These are phyloP conservation scores for Ustilago vetiveriae DNA, from an alignment of 1,284 basidiomycete genomes.

Conservation along the genomic window DNA sequence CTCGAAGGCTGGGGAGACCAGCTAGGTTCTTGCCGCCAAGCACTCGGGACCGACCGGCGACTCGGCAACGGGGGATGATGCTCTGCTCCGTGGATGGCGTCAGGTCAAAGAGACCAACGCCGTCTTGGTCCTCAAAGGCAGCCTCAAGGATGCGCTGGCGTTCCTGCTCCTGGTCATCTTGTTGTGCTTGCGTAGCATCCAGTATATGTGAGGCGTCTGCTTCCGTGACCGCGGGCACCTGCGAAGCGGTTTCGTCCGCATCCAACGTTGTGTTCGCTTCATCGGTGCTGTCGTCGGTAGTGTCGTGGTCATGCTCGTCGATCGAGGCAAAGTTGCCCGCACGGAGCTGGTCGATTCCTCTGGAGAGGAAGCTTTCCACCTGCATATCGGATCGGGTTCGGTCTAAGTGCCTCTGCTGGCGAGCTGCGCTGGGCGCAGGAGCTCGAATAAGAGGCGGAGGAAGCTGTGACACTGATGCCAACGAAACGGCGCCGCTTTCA, in stretches of 20 bases:
- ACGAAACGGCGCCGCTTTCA: not conserved
- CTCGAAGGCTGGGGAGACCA: slow-evolving; percentile 41
- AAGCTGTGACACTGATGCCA: slow-evolving; percentile 11
- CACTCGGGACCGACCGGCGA: slow-evolving; percentile 35
- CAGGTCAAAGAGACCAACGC: slow-evolving; percentile 21
- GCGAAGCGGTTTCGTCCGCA: slow-evolving; percentile 10
- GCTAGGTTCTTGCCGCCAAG: slow-evolving; percentile 32
- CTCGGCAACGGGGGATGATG: slow-evolving; percentile 10
- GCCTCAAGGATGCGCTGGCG: slow-evolving; percentile 48
- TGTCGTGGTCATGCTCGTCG: slow-evolving; percentile 11
- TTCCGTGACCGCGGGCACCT: not conserved
- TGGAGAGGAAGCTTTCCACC: slow-evolving; percentile 44
- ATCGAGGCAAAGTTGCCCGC: slow-evolving; percentile 24
- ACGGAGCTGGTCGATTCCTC: slow-evolving; percentile 36
- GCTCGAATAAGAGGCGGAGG: slow-evolving; percentile 40
- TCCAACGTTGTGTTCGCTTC: slow-evolving; percentile 17
- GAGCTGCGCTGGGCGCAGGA: slow-evolving; percentile 7
- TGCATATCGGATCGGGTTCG: slow-evolving; percentile 44
- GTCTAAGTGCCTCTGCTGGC: slow-evolving; percentile 23
- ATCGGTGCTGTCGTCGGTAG: slow-evolving; percentile 9
- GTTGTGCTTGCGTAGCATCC: no score
- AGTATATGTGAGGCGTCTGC: not conserved
- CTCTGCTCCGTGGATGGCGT: slow-evolving; percentile 21
- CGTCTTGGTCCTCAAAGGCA: slow-evolving; percentile 41
- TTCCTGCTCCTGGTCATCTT: slow-evolving; percentile 22